Conservation (phyloP, 1,284 basidiomycete genomes). For the Agroathelia rolfsii region DNA sequence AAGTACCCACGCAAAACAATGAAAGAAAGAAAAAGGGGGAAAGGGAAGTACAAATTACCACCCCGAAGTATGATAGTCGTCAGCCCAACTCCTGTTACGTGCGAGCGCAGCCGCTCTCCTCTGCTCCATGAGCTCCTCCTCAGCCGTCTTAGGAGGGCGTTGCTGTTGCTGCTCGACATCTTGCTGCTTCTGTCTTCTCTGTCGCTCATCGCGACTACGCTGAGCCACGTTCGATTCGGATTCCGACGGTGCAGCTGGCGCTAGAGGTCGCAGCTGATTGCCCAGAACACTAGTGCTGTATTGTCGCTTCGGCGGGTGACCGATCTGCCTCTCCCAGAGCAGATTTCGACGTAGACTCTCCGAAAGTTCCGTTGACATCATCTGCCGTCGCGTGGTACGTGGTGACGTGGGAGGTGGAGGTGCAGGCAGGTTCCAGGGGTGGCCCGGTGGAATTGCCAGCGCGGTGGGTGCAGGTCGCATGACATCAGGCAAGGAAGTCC, state of each 20-base stretch:
- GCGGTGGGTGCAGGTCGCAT: slow-evolving; percentile 19
- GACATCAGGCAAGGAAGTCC: slow-evolving; percentile 11
- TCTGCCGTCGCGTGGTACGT: slow-evolving; percentile 72
- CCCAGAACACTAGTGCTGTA: slow-evolving; percentile 22
- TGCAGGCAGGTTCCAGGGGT: slow-evolving; percentile 66
- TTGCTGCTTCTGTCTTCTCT: slow-evolving; percentile 3
- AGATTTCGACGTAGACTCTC: slow-evolving; percentile 78
- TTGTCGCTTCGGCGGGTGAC: slow-evolving; percentile 36
- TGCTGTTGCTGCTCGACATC: slow-evolving; percentile 8
- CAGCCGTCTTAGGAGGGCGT: slow-evolving; percentile 12
- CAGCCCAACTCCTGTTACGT: slow-evolving; percentile 59
- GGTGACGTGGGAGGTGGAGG: slow-evolving; percentile 71
- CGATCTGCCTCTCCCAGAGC: slow-evolving; percentile 76
- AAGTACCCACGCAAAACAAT: too few species aligned
- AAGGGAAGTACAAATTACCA: slow-evolving; percentile 33
- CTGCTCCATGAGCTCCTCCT: slow-evolving; percentile 26
- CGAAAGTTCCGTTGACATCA: slow-evolving; percentile 79
- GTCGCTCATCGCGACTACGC: slow-evolving; percentile 10
- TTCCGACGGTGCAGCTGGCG: slow-evolving; percentile 21
- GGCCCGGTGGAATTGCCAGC: slow-evolving; percentile 52
- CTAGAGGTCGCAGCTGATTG: slow-evolving; percentile 31
- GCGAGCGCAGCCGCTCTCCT: slow-evolving; percentile 34
- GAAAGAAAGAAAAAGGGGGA: not conserved
- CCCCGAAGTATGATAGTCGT: slow-evolving; percentile 56
- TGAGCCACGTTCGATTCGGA: slow-evolving; percentile 24